Conservation (phyloP, 768 basidiomycete genomes). For the Asterophora parasitica region DNA sequence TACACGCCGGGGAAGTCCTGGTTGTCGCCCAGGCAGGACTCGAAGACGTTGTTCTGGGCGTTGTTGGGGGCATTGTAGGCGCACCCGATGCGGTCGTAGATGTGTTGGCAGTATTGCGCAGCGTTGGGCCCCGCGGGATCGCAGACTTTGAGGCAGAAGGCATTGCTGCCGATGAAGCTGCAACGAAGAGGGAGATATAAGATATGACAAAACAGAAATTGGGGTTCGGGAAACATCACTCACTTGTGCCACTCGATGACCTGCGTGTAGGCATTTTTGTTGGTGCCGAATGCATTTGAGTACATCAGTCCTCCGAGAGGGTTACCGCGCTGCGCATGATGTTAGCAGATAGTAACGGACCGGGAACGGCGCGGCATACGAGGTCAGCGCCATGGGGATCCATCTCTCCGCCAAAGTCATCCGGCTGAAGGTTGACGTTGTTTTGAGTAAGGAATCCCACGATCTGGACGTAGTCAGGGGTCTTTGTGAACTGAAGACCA, state of each 20-base stretch:
- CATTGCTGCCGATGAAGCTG: slow-evolving; percentile 52
- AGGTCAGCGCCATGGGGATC: too few species aligned
- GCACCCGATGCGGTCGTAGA: too few species aligned
- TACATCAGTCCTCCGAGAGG: slow-evolving; percentile 46
- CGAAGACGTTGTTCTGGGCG: slow-evolving; percentile 48
- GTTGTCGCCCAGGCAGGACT: slow-evolving; percentile 47
- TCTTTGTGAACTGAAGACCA: slow-evolving; percentile 57
- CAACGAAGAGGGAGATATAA: slow-evolving; percentile 12
- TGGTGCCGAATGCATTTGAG: slow-evolving; percentile 18
- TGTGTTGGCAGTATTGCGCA: slow-evolving; percentile 50
- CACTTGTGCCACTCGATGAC: slow-evolving; percentile 58
- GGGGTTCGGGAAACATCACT: slow-evolving; percentile 12
- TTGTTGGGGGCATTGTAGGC: slow-evolving; percentile 57
- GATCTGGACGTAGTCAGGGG: slow-evolving; percentile 51
- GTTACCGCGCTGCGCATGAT: slow-evolving; percentile 60
- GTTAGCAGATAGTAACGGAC: neutral
- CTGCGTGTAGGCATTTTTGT: slow-evolving; percentile 38
- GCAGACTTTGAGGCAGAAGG: slow-evolving; percentile 60
- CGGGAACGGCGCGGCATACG: slow-evolving; percentile 47
- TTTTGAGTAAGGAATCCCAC: slow-evolving; percentile 57
- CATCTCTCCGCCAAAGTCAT: slow-evolving; percentile 66
- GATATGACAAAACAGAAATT: neutral
- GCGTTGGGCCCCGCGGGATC: too few species aligned
- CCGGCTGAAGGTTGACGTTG: slow-evolving; percentile 38
- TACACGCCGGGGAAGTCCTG: slow-evolving; percentile 25